phyloP scores from a whole-genome alignment of 1,139 yeast species.

The Wickerhamomyces sp. region DNA sequence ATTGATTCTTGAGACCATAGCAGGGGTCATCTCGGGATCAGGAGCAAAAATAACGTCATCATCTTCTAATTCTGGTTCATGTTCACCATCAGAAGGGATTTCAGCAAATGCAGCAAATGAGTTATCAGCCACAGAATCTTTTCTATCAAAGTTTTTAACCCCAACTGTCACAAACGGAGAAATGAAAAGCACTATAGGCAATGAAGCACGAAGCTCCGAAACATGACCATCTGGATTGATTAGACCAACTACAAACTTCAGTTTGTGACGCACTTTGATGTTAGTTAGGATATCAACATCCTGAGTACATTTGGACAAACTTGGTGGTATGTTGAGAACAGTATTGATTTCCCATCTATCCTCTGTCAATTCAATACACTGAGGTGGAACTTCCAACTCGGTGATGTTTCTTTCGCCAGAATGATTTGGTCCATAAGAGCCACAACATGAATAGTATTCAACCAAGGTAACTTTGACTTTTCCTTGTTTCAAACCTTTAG shows the following conservation, averaged over 20 bases:
- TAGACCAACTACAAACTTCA: constrained; percentile 51
- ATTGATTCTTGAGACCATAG: constrained; percentile 15
- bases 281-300: constrained; percentile 63
- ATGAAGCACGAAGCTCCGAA: constrained; percentile 64
- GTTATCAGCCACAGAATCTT: constrained; percentile 17
- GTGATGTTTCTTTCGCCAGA: constrained; percentile 56
- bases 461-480: constrained; percentile 58
- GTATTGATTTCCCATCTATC: constrained; percentile 80
- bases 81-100: constrained; percentile 17
- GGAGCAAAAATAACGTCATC: constrained; percentile 30
- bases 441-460: constrained; percentile 63
- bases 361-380: constrained; percentile 22
- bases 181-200: constrained; percentile 57
- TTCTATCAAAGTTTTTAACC: constrained; percentile 33
- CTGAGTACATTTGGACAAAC: constrained; percentile 72
- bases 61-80: constrained; percentile 20
- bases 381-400: constrained; percentile 37
- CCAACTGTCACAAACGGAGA: constrained; percentile 76
- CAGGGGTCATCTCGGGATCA: constrained; percentile 24
- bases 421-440: constrained; percentile 45
- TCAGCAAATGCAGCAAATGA: constrained; percentile 19
- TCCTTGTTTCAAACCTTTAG: constrained; percentile 78
- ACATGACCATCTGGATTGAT: constrained; percentile 63
- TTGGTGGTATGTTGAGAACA: constrained; percentile 59
- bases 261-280: constrained; percentile 56